Percentiles rank a stretch among this genome's conserved stretches.
Evolutionary conservation across 2,329 filamentous ascomycete genomes (phyloP).

Genomic region (Venturiaceae sp.): DNA sequence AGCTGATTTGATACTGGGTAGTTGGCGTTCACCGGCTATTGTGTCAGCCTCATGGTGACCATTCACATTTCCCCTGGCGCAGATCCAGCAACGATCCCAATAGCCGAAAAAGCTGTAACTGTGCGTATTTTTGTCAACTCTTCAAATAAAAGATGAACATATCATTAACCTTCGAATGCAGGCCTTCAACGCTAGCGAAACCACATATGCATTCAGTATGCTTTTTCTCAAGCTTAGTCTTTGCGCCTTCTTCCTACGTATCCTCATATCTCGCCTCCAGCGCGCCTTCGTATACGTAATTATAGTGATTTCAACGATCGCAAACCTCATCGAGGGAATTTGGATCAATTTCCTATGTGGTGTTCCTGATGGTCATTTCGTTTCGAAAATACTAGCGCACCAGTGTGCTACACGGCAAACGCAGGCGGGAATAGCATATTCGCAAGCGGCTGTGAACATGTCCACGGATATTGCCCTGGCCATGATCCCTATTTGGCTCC

Average conservation of each 20-base stretch:
- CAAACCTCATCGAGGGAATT: conserved; percentile 20
- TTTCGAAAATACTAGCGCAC: background rate
- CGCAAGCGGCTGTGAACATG: conserved; percentile 22
- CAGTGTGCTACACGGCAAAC: background rate
- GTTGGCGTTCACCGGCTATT: background rate
- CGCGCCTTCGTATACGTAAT: conserved; percentile 16
- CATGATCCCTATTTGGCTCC: conserved; percentile 28
- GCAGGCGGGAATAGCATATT: conserved; percentile 8
- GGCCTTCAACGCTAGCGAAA: background rate
- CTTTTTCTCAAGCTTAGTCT: conserved; percentile 35
- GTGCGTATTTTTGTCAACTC: background rate
- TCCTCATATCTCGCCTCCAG: conserved; percentile 30
- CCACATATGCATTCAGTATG: conserved; percentile 25
- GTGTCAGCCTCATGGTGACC: background rate
- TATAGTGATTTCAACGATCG: conserved; percentile 20
- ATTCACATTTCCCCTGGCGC: background rate
- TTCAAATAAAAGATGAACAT: background rate
- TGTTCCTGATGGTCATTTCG: conserved; percentile 10
- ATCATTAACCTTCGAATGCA: background rate
- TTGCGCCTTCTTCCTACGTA: conserved; percentile 33
- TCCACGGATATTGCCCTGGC: conserved; percentile 24
- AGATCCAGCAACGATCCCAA: background rate
- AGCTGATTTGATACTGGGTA: background rate
- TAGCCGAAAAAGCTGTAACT: background rate
- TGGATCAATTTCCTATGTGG: conserved; percentile 21